Base-by-base conservation (phyloP, 257 asterid genomes). In the Craterostigma plantagineum region DNA sequence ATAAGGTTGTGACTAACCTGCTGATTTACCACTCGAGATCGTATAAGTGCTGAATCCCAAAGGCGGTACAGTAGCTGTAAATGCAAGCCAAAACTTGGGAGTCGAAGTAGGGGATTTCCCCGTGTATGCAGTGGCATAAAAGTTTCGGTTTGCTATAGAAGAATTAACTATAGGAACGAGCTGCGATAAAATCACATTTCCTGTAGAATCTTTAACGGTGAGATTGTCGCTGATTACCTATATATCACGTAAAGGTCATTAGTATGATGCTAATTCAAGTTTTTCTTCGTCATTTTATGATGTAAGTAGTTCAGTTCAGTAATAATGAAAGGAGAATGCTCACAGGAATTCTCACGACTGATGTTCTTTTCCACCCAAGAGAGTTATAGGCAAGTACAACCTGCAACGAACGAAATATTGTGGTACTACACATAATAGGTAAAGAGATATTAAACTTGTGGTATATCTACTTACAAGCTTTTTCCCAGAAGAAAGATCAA, bases 361-460 rank as follows among this genome's bases (percentile, higher is more conserved):
- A 65, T 41, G 78, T 59, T 72, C 92, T 72, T 66, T 77, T 76
- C 93, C 93, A 87, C 43, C 98, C 95, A 17, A 87, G 59, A 50
- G 95, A 61, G 49, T 83, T 87, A 73, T 87, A 87, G 58, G 83
- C 76, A 38, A 82, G 75, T 49, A 79, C 81, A 54, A 66, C 81
- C 98, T 87, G 59, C 58, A 58, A 40, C 53, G 13, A 54, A 14
- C 13, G 48, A 34, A n/a, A n/a, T n/a, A n/a, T n/a, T n/a, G n/a
- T n/a, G n/a, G n/a, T n/a, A n/a, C n/a, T n/a, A n/a, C n/a, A n/a
- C n/a, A n/a, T n/a, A n/a, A n/a, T n/a, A n/a, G 13, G 43, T 12
- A 38, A 15, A 38, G 43, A 38, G 17, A 36, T 40, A 46, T 35
- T 33, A n/a, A 41, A 40, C 11, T 12, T 33, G 38, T 47, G 39